These are phyloP conservation scores for Thinopyrum elongatum DNA, from an alignment of 176 grass and related monocot genomes.

Conservation along the genomic window DNA sequence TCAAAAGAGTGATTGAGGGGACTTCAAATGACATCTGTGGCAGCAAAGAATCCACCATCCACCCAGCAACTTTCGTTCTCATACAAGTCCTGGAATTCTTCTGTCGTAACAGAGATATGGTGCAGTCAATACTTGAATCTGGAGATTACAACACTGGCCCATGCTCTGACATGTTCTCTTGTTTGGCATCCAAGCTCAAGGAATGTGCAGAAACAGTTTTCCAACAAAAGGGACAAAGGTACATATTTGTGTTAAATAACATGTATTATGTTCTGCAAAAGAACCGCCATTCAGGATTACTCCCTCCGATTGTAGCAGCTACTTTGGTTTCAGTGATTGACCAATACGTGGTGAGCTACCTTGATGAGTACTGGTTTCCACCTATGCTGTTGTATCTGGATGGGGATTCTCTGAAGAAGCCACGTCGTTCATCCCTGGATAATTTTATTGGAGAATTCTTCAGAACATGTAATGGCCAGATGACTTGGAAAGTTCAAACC, in stretches of 20 bases:
- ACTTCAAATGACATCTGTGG: not conserved
- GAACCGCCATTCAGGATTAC: not conserved
- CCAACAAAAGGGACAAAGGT: not conserved
- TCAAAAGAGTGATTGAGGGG: not conserved
- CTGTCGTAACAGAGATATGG: not conserved
- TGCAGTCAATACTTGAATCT: not conserved
- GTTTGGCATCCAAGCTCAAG: not conserved
- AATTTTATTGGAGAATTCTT: not conserved
- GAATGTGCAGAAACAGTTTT: not conserved
- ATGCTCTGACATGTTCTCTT: not conserved
- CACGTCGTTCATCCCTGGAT: not conserved
- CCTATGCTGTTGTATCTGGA: not conserved
- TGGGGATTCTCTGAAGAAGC: not conserved
- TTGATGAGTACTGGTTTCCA: not conserved
- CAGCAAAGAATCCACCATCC: not conserved
- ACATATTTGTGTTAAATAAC: not conserved
- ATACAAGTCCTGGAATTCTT: not conserved
- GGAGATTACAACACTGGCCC: conserved; percentile 1
- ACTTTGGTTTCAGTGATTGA: not conserved
- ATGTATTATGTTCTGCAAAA: not conserved
- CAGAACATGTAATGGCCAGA: not conserved
- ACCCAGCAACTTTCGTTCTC: not conserved
- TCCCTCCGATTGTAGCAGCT: not conserved
- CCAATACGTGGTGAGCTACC: not conserved
- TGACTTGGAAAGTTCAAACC: not conserved